Evolutionary conservation across 441 rosid species (phyloP), one percentile per base, ranked within the genome.

Genomic region (Breynia disticha): DNA sequence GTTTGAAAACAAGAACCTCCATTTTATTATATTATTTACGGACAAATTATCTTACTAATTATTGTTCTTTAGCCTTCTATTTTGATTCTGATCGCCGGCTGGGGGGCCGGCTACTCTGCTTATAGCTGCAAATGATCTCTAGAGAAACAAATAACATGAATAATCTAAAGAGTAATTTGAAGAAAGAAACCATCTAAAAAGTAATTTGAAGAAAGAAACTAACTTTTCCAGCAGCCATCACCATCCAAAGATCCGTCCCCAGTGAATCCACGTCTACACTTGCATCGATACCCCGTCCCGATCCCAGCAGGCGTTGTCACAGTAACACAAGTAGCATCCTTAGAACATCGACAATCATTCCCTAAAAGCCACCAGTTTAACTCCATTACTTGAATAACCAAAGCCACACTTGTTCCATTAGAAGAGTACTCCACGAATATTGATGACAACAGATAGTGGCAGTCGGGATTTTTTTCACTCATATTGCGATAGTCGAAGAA

Each of bases 331-430:
- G 14, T 10, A 4, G 95, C 81, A 18, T 76, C 50, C 10, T 2
- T 9, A 2, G 78, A 65, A 51, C 96, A 91, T 17, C 46, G 13
- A 52, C 93, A 82, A 1, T 17, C 19, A 6, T 10, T 22, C 38
- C 96, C 96, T 22, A 68, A 54, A 3, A 83, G 45, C 98, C 96
- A 91, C 95, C 96, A 91, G 17, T 44, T 74, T 11, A 87, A 59
- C 76, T 66, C 74, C 58, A 83, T 66, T 59, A 70, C 58, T 66
- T 74, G 74, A 47, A 87, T 50, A 57, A 78, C 96, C 22, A 91
- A 22, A 38, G 84, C 70, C 56, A 72, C 68, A 5, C 72, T 79
- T 2, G 61, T 39, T 35, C 1, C 56, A 21, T 58, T 64, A 8
- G 52, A 61, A 17, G 61, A 11, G 50, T 59, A 79, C 11, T 15